Percentiles rank a stretch among this genome's conserved stretches.
Evolutionary conservation across 345 rosid species (phyloP).

Genomic region (Geranium brycei): DNA sequence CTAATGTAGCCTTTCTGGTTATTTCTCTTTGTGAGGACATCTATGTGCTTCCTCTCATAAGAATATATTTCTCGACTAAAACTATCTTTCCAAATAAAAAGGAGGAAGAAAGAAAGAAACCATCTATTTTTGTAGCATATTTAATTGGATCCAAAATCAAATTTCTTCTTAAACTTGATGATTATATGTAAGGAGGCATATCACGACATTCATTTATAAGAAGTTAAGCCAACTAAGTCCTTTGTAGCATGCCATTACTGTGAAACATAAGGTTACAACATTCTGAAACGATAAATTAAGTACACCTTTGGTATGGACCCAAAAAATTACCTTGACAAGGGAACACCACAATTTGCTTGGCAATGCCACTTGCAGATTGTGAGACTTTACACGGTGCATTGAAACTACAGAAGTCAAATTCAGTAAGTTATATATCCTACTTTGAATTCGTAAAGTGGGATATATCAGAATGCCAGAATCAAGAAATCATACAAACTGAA

Average conservation of each 20-base stretch:
- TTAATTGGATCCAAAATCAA: background rate
- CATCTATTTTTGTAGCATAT: background rate
- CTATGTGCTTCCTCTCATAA: too few relatives aligned
- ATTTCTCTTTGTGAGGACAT: too few relatives aligned
- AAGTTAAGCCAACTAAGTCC: background rate
- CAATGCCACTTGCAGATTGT: background rate
- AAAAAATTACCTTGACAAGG: background rate
- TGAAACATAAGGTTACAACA: background rate
- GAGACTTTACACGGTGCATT: background rate
- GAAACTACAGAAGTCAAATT: background rate
- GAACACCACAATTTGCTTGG: background rate
- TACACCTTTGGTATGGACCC: background rate
- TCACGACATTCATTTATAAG: too few relatives aligned
- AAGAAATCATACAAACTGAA: background rate
- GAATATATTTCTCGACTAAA: too few relatives aligned
- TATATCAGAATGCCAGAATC: background rate
- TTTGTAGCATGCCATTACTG: background rate
- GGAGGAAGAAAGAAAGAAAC: too few relatives aligned
- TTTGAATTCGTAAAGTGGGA: background rate
- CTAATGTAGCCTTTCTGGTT: too few relatives aligned
- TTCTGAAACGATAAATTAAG: background rate
- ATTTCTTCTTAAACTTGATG: background rate
- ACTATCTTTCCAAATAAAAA: too few relatives aligned
- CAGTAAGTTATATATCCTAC: background rate
- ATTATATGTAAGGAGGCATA: background rate